Conservation (phyloP, 2,329 filamentous ascomycete genomes). For the Xylaria sp. region DNA sequence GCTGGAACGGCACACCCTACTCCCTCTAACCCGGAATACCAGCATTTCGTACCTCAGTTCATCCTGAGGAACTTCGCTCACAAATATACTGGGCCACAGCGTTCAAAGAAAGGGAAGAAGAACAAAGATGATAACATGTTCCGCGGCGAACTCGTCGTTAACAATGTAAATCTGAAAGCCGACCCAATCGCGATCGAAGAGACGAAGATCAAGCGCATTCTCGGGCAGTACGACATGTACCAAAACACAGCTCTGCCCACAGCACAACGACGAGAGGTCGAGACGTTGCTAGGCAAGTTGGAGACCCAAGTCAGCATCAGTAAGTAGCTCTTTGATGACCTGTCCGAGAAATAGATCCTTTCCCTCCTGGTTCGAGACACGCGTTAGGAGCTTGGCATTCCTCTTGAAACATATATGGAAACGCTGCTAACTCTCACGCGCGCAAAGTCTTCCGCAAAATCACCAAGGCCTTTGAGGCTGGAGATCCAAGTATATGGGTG, state of each 20-base stretch:
- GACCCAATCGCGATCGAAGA: constrained; percentile 38
- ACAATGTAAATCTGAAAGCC: constrained; percentile 40
- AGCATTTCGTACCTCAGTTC: constrained; percentile 43
- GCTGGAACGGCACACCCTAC: constrained; percentile 1
- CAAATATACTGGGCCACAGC: constrained; percentile 30
- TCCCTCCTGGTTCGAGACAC: background rate
- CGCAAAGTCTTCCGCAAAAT: constrained; percentile 37
- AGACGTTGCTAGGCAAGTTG: constrained; percentile 43
- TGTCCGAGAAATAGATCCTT: too few species aligned
- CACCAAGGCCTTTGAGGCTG: constrained; percentile 36
- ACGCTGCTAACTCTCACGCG: background rate
- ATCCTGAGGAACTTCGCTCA: constrained; percentile 41
- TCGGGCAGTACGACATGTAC: constrained; percentile 47
- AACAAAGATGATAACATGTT: constrained; percentile 29
- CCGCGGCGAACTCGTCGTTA: constrained; percentile 44
- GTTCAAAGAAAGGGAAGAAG: constrained; percentile 29
- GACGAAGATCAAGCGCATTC: constrained; percentile 40
- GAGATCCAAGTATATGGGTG: constrained; percentile 29
- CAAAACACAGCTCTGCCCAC: constrained; percentile 37
- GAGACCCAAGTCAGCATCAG: constrained; percentile 39
- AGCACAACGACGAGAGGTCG: constrained; percentile 42
- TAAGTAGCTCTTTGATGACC: constrained; percentile 13
- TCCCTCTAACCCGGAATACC: constrained; percentile 35
- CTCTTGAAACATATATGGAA: background rate
- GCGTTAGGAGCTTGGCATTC: background rate